phyloP scores from a whole-genome alignment of 768 basidiomycete species.

The Piloderma croceum region DNA sequence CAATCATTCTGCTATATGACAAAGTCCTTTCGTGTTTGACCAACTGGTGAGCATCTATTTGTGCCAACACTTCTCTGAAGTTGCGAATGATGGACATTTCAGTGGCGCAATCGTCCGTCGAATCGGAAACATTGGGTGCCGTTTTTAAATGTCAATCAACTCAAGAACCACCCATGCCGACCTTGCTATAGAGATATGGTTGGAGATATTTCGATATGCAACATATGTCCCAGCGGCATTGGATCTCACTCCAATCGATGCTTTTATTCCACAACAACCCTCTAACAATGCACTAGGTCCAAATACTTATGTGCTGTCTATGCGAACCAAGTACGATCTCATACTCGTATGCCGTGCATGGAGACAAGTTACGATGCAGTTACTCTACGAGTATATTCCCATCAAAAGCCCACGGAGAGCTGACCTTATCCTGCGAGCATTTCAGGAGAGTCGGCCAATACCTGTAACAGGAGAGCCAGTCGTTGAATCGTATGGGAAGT shows the following conservation, averaged over 20 bases:
- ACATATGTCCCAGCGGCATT: slow-evolving; percentile 42
- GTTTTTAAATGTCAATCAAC: too few species aligned
- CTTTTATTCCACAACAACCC: slow-evolving; percentile 36
- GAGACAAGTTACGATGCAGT: slow-evolving; percentile 36
- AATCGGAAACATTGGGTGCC: too few species aligned
- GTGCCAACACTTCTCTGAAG: too few species aligned
- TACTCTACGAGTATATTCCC: slow-evolving; percentile 42
- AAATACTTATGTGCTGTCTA: slow-evolving; percentile 42
- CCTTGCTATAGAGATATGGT: slow-evolving; percentile 47
- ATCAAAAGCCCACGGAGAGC: slow-evolving; percentile 43
- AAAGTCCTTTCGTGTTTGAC: too few species aligned
- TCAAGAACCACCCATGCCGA: slow-evolving; percentile 14
- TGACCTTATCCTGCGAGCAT: slow-evolving; percentile 29
- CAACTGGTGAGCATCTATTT: too few species aligned
- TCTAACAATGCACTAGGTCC: slow-evolving; percentile 41
- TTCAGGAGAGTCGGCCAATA: slow-evolving; percentile 23
- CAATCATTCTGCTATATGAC: too few species aligned
- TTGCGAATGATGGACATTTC: too few species aligned
- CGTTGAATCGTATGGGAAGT: slow-evolving; percentile 32
- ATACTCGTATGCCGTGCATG: slow-evolving; percentile 45
- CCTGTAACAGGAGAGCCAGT: neutral
- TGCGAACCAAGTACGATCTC: slow-evolving; percentile 45
- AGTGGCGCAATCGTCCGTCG: too few species aligned
- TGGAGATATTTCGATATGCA: slow-evolving; percentile 53
- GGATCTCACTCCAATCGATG: slow-evolving; percentile 41